These are phyloP conservation scores for Tanacetum coccineum DNA, from an alignment of 129 eudicot species.

Conservation along the genomic window DNA sequence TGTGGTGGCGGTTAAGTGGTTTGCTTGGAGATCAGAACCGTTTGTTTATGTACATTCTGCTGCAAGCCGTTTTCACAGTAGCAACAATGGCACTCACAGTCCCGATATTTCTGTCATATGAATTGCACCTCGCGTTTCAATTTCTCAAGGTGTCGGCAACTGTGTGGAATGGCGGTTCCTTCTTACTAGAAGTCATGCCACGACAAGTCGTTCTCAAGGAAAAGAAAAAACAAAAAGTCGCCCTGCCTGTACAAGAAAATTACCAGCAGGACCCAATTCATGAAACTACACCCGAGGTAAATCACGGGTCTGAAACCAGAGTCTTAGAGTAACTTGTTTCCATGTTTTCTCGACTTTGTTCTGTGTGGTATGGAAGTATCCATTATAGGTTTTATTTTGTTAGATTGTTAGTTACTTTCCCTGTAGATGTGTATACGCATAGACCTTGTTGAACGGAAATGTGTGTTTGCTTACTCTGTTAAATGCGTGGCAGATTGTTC, in stretches of 20 bases:
- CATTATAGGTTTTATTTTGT: slow-evolving; percentile 8
- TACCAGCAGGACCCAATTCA: slow-evolving; percentile 25
- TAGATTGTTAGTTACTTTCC: background rate
- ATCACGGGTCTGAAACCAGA: slow-evolving; percentile 10
- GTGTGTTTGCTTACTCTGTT: slow-evolving; percentile 15
- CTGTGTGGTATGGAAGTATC: slow-evolving; percentile 11
- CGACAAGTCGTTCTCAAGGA: slow-evolving; percentile 83
- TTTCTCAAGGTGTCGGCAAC: slow-evolving; percentile 76
- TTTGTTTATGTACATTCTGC: slow-evolving; percentile 69
- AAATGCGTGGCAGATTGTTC: background rate
- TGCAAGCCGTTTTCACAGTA: slow-evolving; percentile 81
- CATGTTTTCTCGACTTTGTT: background rate
- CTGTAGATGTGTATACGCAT: background rate
- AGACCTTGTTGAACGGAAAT: slow-evolving; percentile 10
- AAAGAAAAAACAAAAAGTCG: slow-evolving; percentile 58
- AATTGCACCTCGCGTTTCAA: slow-evolving; percentile 71
- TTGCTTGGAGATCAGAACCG: slow-evolving; percentile 94
- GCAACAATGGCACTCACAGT: slow-evolving; percentile 92
- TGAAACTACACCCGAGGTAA: slow-evolving; percentile 20
- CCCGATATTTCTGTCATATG: slow-evolving; percentile 87
- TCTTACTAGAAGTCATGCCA: slow-evolving; percentile 92
- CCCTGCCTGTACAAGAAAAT: slow-evolving; percentile 31
- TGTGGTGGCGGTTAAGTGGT: slow-evolving; percentile 99
- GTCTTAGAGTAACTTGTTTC: background rate
- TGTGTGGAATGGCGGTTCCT: slow-evolving; percentile 87